A percentile compares a stretch with the other conserved stretches of the same genome.
Evolutionary conservation across 352 stramenopile species (phyloP).

Genomic region (Phytophthora hybrid): DNA sequence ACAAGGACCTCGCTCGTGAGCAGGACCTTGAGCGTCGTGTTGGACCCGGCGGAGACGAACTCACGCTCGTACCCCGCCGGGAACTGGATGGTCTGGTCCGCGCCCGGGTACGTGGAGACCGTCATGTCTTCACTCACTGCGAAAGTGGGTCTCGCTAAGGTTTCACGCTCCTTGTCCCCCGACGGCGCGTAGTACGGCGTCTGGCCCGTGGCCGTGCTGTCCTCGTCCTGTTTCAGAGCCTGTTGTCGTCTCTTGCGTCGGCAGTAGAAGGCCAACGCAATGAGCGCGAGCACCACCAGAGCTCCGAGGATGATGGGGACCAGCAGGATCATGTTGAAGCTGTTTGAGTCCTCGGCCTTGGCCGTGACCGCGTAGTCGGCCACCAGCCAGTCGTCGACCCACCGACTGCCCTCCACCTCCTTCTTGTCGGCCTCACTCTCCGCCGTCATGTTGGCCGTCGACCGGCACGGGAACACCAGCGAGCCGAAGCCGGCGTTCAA

Average conservation of each 20-base stretch:
- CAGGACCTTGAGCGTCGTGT: constrained; percentile 18
- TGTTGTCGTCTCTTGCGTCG: constrained; percentile 6
- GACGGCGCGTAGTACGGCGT: background rate
- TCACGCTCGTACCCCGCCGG: constrained; percentile 7
- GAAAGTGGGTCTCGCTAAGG: constrained; percentile 5
- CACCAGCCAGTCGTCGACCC: constrained; percentile 42
- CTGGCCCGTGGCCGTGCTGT: background rate
- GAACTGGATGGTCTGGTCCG: constrained; percentile 13
- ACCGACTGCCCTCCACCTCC: constrained; percentile 10
- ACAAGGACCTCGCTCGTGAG: constrained; percentile 30
- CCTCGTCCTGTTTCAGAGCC: background rate
- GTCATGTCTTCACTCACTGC: constrained; percentile 10
- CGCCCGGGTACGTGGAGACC: background rate
- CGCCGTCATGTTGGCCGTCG: constrained; percentile 18
- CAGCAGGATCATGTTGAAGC: constrained; percentile 26
- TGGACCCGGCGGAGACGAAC: constrained; percentile 9
- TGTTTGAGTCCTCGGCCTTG: background rate
- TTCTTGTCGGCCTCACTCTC: constrained; percentile 20
- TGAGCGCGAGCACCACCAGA: background rate
- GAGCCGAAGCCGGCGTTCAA: constrained; percentile 35
- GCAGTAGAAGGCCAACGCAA: constrained; percentile 17
- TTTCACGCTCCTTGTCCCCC: background rate
- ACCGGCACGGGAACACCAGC: constrained; percentile 47
- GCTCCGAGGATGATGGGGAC: constrained; percentile 21
- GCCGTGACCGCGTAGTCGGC: constrained; percentile 17